phyloP scores from a whole-genome alignment of 441 rosid species.

The Bocquillonia castaneifolia region DNA sequence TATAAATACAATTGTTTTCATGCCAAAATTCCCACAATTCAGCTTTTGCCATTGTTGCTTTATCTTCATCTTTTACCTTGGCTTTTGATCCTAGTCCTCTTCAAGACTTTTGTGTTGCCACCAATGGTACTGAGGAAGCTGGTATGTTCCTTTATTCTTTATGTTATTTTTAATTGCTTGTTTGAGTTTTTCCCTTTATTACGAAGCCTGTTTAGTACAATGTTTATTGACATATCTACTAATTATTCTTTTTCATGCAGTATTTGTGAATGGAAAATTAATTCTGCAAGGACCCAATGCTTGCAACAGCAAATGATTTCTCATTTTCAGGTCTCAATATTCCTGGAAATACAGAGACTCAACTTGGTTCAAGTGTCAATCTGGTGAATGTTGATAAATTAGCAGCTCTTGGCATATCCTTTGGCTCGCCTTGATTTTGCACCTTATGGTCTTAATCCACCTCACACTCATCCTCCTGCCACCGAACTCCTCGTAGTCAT shows the following conservation, averaged over 20 bases:
- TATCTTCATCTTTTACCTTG: not conserved
- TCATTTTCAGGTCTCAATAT: not conserved
- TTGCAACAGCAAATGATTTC: not conserved
- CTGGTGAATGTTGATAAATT: not conserved
- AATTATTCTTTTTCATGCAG: not conserved
- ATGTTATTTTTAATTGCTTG: not conserved
- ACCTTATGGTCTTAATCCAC: not conserved
- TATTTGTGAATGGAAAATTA: conserved; percentile 4
- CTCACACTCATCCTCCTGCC: not conserved
- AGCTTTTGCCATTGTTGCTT: not conserved
- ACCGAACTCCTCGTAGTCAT: not conserved
- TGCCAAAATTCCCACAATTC: not conserved
- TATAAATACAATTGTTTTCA: no score
- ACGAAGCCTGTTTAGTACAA: not conserved
- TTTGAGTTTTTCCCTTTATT: not conserved
- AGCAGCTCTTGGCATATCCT: conserved; percentile 4
- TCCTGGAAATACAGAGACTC: not conserved
- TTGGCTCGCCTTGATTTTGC: not conserved
- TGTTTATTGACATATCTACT: no score
- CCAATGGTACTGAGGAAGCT: not conserved
- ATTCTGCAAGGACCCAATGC: conserved; percentile 8
- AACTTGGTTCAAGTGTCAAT: not conserved
- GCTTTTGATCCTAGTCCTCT: not conserved
- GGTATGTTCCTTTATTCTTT: not conserved
- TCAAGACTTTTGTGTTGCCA: conserved; percentile 5